Conservation (phyloP, 1,284 basidiomycete genomes). For the Tilletia setariae region DNA sequence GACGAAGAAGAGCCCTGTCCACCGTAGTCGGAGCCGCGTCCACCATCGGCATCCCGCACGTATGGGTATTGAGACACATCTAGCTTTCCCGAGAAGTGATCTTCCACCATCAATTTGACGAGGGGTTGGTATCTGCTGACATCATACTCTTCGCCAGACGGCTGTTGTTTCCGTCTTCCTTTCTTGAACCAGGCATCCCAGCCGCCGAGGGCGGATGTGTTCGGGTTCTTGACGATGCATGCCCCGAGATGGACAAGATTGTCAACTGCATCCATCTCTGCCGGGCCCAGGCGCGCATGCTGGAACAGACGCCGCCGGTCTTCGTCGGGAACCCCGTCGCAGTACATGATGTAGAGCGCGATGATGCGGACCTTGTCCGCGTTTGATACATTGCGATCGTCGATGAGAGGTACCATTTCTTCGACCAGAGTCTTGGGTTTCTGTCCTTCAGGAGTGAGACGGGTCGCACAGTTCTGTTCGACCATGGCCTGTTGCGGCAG, state of each 20-base stretch:
- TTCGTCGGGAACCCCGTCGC: conserved; percentile 96
- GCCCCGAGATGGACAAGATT: conserved; percentile 78
- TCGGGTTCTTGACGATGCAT: conserved; percentile 69
- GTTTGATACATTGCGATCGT: conserved; percentile 68
- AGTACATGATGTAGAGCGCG: conserved; percentile 88
- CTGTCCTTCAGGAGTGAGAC: conserved; percentile 47
- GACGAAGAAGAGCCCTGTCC: not conserved
- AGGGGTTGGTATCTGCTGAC: conserved; percentile 89
- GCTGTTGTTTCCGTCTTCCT: conserved; percentile 73
- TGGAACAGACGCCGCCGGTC: conserved; percentile 91
- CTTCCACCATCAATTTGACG: conserved; percentile 81
- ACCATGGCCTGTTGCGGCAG: conserved; percentile 81
- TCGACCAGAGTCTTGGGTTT: conserved; percentile 67
- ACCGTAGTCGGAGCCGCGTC: not conserved
- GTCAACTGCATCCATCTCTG: conserved; percentile 92
- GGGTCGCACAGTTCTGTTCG: conserved; percentile 66
- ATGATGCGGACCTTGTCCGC: conserved; percentile 92
- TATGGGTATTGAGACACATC: conserved; percentile 82
- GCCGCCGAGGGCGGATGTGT: conserved; percentile 19
- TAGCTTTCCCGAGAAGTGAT: conserved; percentile 74
- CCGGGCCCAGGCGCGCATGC: conserved; percentile 82
- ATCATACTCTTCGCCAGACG: conserved; percentile 83
- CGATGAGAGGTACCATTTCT: conserved; percentile 95
- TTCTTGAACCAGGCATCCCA: conserved; percentile 57
- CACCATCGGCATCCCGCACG: conserved; percentile 66